Evolutionary conservation across 2,329 filamentous ascomycete genomes (phyloP), one percentile per base, ranked within the genome.

Genomic region (Cercospora janseana): DNA sequence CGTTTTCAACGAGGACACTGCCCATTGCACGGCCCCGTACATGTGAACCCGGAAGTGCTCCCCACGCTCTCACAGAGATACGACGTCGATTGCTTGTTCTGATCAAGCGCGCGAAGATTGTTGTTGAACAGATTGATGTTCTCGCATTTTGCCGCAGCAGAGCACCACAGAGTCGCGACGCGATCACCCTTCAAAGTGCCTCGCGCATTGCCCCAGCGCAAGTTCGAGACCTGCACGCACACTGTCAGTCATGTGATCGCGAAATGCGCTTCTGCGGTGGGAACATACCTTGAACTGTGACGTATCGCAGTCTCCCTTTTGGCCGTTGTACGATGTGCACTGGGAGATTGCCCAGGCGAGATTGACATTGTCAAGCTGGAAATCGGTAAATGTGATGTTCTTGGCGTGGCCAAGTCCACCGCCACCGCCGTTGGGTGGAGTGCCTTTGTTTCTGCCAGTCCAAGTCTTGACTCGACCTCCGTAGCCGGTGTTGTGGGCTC

Each of bases 361-460:
- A 6, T 54, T 59, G 21, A 60, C 58, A 41, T 63, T 55, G 15
- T 57, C 32, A 3, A 66, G 37, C 5, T 52, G 37, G 41, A 64
- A 63, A 49, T 75, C 64, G 18, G 60, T 63, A 49, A 71, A 66
- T 9, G 55, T 57, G 34, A 75, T 63, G 32, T 72, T 69, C 13
- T 64, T 59, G 1, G 66, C 67, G 44, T 63, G 70, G 5, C 79
- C 79, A 0, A 75, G 60, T 2, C 79, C 79, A 13, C 76, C 79
- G 9, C 79, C 79, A 2, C 79, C 80, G 12, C 80, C 79, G 55
- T 83, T 82, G 1, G 79, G 79, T 1, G 77, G 77, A 43, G 73
- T 76, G n/a, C 76, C 57, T 13, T 58, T 54, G 8, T 54, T 69
- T 7, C 74, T 64, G 13, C 76, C 77, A 0, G 77, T 78, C 80